phyloP scores from a whole-genome alignment of 108 stramenopile species.

The Nitzschia inconspicua region DNA sequence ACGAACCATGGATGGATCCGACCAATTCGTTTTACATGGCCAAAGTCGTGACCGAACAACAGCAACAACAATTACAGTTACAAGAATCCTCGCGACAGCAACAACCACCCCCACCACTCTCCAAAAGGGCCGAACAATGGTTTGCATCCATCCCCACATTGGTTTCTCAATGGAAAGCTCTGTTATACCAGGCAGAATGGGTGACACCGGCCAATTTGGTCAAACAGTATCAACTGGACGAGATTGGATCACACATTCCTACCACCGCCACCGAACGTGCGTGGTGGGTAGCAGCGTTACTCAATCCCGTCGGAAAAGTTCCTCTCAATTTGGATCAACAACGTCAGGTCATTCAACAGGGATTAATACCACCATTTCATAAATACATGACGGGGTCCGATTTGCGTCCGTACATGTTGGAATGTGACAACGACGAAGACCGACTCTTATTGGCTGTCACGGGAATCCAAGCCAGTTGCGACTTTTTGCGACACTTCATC shows the following conservation, averaged over 20 bases:
- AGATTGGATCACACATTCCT: neutral
- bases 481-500: neutral
- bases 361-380: no score
- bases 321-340: conserved; percentile 2
- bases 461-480: conserved; percentile 17
- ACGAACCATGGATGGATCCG: conserved; percentile 28
- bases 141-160: conserved; percentile 10
- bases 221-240: neutral
- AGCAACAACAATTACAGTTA: neutral
- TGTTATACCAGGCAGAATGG: conserved; percentile 8
- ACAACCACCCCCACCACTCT: no score
- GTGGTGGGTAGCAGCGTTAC: conserved; percentile 16
- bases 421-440: conserved; percentile 31
- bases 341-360: no score
- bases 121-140: neutral
- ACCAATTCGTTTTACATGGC: conserved; percentile 26
- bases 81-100: neutral
- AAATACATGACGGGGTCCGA: no score
- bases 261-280: conserved; percentile 15
- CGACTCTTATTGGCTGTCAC: conserved; percentile 19
- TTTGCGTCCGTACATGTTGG: conserved; percentile 26
- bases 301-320: conserved; percentile 27
- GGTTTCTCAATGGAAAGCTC: conserved; percentile 24
- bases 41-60: conserved; percentile 14
- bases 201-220: conserved; percentile 6